Evolutionary conservation across 2,329 filamentous ascomycete species (phyloP).

Genomic region (Ascochyta clinopodiicola): DNA sequence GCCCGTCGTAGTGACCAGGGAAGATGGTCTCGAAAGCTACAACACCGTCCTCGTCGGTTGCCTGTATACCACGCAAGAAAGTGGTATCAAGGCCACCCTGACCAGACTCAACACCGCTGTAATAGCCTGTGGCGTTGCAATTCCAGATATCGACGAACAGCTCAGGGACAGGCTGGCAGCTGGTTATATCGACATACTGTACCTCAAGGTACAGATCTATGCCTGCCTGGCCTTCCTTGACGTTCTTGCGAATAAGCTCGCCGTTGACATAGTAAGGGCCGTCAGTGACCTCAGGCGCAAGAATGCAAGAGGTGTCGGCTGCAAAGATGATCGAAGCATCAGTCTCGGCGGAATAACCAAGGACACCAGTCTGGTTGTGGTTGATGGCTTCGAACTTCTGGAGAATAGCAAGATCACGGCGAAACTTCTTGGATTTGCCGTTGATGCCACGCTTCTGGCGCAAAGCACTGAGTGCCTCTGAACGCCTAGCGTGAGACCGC

Average conservation of each 20-base stretch:
- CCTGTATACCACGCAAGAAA: slow-evolving; percentile 58
- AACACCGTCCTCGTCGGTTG: slow-evolving; percentile 56
- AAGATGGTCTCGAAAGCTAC: slow-evolving; percentile 57
- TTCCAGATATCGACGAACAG: slow-evolving; percentile 61
- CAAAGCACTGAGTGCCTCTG: slow-evolving; percentile 23
- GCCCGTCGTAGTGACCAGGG: slow-evolving; percentile 50
- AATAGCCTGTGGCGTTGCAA: slow-evolving; percentile 35
- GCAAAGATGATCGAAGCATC: slow-evolving; percentile 26
- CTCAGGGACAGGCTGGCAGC: slow-evolving; percentile 57
- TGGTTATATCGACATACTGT: slow-evolving; percentile 60
- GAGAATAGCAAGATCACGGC: slow-evolving; percentile 39
- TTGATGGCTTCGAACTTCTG: slow-evolving; percentile 39
- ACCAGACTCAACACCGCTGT: slow-evolving; percentile 57
- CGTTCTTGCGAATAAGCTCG: slow-evolving; percentile 56
- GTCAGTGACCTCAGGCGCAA: slow-evolving; percentile 33
- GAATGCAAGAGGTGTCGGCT: slow-evolving; percentile 33
- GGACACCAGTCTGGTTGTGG: slow-evolving; percentile 37
- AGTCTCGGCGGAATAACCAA: slow-evolving; percentile 23
- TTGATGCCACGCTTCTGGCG: slow-evolving; percentile 35
- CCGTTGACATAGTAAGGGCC: slow-evolving; percentile 51
- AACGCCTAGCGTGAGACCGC: slow-evolving; percentile 29
- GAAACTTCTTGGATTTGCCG: slow-evolving; percentile 29
- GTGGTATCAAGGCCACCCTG: slow-evolving; percentile 35
- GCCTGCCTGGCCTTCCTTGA: slow-evolving; percentile 55
- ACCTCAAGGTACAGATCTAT: slow-evolving; percentile 58